These are phyloP conservation scores for Podila epigama DNA, from an alignment of 192 early-diverging fungal species.

Conservation along the genomic window DNA sequence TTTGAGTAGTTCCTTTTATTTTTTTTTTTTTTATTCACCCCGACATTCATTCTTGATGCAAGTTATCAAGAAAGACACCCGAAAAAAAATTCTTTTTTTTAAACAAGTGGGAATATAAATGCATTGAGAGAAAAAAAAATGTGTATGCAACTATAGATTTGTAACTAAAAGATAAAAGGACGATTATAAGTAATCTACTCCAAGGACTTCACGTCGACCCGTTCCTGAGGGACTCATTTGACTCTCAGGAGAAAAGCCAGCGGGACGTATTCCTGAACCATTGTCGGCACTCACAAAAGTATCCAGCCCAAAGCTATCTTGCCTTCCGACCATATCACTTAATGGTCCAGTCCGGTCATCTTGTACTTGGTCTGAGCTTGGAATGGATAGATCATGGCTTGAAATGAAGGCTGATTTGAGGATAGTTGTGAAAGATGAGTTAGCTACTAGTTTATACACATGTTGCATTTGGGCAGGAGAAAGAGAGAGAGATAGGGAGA, in stretches of 20 bases:
- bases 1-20: too few species aligned
- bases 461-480: too few species aligned
- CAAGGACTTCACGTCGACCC: not conserved
- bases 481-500: too few species aligned
- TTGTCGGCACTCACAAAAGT: not conserved
- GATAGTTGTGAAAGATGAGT: too few species aligned
- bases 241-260: not conserved
- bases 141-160: not conserved
- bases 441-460: too few species aligned
- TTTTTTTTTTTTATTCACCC: too few species aligned
- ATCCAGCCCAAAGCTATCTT: constrained; percentile 1
- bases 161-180: not conserved
- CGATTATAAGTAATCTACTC: constrained; percentile 12
- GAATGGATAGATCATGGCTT: constrained; percentile 17
- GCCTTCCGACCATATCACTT: too few species aligned
- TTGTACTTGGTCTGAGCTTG: not conserved
- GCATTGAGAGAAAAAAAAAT: too few species aligned
- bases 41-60: too few species aligned
- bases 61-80: too few species aligned
- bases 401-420: constrained; percentile 28
- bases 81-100: too few species aligned
- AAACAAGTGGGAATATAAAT: too few species aligned
- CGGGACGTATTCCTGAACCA: not conserved
- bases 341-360: not conserved
- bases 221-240: not conserved